These are phyloP conservation scores for Magnaporthales sp. DNA, from an alignment of 2,329 filamentous ascomycete genomes.

Conservation along the genomic window DNA sequence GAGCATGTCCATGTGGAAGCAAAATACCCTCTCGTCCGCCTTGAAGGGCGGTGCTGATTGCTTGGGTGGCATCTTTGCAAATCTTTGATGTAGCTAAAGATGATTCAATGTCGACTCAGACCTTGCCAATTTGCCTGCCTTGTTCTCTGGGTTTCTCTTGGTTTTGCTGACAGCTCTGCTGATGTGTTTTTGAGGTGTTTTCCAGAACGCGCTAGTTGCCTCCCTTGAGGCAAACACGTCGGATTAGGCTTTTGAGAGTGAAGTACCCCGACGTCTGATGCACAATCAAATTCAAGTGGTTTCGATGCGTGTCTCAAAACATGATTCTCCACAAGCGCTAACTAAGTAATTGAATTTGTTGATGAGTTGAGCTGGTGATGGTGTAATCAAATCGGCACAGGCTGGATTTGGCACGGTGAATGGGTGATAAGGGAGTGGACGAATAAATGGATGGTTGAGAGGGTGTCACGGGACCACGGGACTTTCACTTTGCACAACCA, in stretches of 20 bases:
- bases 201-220: not conserved
- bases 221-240: not conserved
- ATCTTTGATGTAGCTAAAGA: not conserved
- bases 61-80: conserved; percentile 21
- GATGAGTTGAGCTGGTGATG: not conserved
- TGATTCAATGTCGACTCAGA: not conserved
- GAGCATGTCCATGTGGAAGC: conserved; percentile 93
- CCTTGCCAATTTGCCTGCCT: not conserved
- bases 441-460: not conserved
- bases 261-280: not conserved
- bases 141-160: not conserved
- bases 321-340: not conserved
- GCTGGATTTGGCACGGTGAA: not conserved
- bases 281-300: not conserved
- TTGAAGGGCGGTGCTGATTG: conserved; percentile 38
- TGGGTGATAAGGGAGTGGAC: not conserved
- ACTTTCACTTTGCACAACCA: not conserved
- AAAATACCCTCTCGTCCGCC: conserved; percentile 91
- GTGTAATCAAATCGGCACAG: not conserved
- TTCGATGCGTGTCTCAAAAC: not conserved
- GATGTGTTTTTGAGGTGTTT: not conserved
- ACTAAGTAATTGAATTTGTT: not conserved
- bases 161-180: not conserved
- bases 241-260: not conserved
- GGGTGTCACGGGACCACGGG: not conserved